Conservation (phyloP, 192 early-diverging fungal species). For the Backusella parvicylindrica region DNA sequence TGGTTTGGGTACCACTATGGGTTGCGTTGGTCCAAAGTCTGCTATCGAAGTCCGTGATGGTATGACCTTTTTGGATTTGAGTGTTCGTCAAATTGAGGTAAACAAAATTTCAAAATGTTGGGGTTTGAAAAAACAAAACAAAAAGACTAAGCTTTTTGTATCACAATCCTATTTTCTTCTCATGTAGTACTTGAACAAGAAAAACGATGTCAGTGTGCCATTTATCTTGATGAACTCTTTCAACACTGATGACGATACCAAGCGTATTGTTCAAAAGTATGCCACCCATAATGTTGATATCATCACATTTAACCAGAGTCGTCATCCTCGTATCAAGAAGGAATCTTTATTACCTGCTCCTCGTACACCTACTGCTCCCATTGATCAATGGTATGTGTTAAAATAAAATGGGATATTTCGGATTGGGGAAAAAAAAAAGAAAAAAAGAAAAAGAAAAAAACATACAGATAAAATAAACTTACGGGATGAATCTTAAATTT, state of each 20-base stretch:
- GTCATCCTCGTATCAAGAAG: slow-evolving; percentile 91
- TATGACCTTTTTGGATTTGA: slow-evolving; percentile 98
- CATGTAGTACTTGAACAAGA: slow-evolving; percentile 80
- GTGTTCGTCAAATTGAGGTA: slow-evolving; percentile 97
- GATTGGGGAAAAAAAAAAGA: neutral
- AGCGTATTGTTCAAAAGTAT: slow-evolving; percentile 98
- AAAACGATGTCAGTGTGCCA: slow-evolving; percentile 87
- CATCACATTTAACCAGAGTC: slow-evolving; percentile 96
- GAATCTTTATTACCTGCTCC: slow-evolving; percentile 88
- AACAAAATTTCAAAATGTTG: neutral
- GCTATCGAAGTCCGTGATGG: slow-evolving; percentile 98
- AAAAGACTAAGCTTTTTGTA: neutral
- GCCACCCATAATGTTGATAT: slow-evolving; percentile 86
- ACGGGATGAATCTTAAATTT: neutral
- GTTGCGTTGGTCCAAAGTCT: slow-evolving; percentile 96
- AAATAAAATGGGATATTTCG: neutral
- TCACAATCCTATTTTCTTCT: neutral
- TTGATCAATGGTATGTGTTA: slow-evolving; percentile 54
- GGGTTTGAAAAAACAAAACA: neutral
- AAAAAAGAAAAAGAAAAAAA: neutral
- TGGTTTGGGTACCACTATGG: slow-evolving; percentile 99
- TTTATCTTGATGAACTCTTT: slow-evolving; percentile 99
- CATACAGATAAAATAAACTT: neutral
- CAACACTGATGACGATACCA: slow-evolving; percentile 99
- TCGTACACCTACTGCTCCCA: slow-evolving; percentile 58